Conservation (phyloP, 1,139 yeast genomes). For the Oligophagozyma castellii region DNA sequence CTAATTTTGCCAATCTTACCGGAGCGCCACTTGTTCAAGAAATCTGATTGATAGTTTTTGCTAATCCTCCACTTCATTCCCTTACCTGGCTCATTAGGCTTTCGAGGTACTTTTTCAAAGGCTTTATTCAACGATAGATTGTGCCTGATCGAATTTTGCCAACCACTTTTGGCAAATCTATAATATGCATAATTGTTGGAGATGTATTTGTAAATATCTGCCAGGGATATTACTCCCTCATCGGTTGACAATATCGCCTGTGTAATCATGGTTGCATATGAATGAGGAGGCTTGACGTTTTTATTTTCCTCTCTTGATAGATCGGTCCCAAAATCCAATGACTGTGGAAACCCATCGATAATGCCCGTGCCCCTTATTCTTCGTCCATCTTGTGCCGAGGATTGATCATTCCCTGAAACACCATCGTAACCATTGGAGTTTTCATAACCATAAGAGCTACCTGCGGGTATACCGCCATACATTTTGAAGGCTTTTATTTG, state of each 20-base stretch:
- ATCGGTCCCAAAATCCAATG: conserved; percentile 24
- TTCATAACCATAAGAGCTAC: background rate
- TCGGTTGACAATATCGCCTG: conserved; percentile 85
- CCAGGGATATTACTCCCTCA: conserved; percentile 77
- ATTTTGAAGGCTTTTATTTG: too few relatives aligned
- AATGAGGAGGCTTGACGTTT: conserved; percentile 91
- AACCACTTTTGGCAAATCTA: conserved; percentile 85
- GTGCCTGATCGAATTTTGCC: conserved; percentile 83
- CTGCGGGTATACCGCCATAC: too few relatives aligned
- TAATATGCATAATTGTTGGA: conserved; percentile 80
- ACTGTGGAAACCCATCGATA: conserved; percentile 16
- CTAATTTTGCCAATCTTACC: conserved; percentile 64
- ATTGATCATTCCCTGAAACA: background rate
- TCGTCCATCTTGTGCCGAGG: background rate
- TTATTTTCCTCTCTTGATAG: conserved; percentile 80
- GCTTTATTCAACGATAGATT: conserved; percentile 73
- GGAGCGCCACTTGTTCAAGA: conserved; percentile 59
- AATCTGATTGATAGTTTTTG: conserved; percentile 72
- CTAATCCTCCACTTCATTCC: conserved; percentile 99
- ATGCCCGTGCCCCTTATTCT: conserved; percentile 1
- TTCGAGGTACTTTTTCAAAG: conserved; percentile 87
- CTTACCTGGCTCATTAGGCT: conserved; percentile 94
- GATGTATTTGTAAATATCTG: conserved; percentile 90
- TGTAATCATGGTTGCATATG: conserved; percentile 96
- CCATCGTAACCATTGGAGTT: background rate